phyloP scores from a whole-genome alignment of 73 alveolate genomes.

The Blepharisma japonicum region DNA sequence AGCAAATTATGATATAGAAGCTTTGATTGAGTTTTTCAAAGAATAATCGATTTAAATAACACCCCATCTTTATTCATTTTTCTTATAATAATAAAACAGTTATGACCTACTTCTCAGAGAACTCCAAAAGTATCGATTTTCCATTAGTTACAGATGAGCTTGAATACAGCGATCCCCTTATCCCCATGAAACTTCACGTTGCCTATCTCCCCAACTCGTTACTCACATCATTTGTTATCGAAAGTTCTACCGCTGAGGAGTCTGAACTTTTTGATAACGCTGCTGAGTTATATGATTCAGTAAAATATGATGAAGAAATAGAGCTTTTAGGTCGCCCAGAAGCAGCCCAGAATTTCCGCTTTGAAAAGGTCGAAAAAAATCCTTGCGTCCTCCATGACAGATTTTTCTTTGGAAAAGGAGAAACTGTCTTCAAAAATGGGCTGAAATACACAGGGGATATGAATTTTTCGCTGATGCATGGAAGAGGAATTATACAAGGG shows the following conservation, averaged over 20 bases:
- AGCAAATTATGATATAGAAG: conserved; percentile 16
- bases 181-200: conserved; percentile 7
- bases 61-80: too few species aligned
- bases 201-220: conserved; percentile 6
- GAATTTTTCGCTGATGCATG: conserved; percentile 74
- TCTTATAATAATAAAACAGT: not conserved
- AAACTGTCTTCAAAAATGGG: conserved; percentile 63
- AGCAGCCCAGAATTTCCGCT: conserved; percentile 1
- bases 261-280: conserved; percentile 23
- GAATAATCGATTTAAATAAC: not conserved
- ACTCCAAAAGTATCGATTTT: conserved; percentile 22
- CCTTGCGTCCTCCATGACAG: not conserved
- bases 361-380: conserved; percentile 18
- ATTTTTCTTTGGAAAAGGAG: conserved; percentile 46
- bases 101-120: conserved; percentile 24
- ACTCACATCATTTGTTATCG: not conserved
- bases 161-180: conserved; percentile 8
- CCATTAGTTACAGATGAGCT: conserved; percentile 19
- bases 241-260: not conserved
- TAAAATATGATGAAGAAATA: conserved; percentile 25
- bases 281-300: conserved; percentile 24
- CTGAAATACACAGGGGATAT: conserved; percentile 71
- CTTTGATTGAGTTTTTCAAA: conserved; percentile 25
- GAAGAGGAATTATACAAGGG: conserved; percentile 68
- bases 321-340: not conserved